A percentile compares a stretch with the other conserved stretches of the same genome.
Conservation (phyloP, 495 filamentous ascomycete genomes). For the Tuber calosporum region DNA sequence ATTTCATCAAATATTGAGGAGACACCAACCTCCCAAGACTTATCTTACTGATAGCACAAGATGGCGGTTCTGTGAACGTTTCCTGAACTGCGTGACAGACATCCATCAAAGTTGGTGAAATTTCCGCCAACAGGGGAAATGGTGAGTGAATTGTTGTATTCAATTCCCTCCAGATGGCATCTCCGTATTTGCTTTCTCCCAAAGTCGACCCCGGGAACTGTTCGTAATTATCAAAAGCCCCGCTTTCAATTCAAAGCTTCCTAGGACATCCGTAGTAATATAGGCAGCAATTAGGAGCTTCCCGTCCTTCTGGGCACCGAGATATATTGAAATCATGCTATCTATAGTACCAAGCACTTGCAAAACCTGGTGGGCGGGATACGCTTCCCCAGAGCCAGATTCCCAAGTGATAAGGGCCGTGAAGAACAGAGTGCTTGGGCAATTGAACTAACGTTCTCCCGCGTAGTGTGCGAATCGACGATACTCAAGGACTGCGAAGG, state of each 20-base stretch:
- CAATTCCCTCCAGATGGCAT: constrained; percentile 63
- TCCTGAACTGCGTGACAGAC: constrained; percentile 64
- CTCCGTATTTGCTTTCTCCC: constrained; percentile 64
- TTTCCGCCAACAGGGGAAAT: constrained; percentile 61
- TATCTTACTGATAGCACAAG: constrained; percentile 51
- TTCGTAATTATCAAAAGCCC: constrained; percentile 67
- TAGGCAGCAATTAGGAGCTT: constrained; percentile 93
- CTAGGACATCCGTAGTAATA: constrained; percentile 71
- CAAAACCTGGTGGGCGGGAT: constrained; percentile 73
- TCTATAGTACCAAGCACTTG: constrained; percentile 62
- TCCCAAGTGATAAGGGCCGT: constrained; percentile 67
- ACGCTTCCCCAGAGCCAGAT: constrained; percentile 84
- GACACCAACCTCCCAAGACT: constrained; percentile 57
- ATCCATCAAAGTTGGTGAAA: constrained; percentile 62
- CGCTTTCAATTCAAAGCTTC: constrained; percentile 82
- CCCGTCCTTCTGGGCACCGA: constrained; percentile 95
- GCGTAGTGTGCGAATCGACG: constrained; percentile 64
- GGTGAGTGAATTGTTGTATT: constrained; percentile 60
- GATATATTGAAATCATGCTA: constrained; percentile 79
- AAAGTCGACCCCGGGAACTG: constrained; percentile 72
- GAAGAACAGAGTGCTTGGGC: constrained; percentile 56
- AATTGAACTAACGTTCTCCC: constrained; percentile 61
- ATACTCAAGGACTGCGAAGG: constrained; percentile 51
- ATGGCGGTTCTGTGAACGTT: constrained; percentile 48
- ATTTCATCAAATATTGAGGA: constrained; percentile 80